Conservation (phyloP, 139 green algal genomes). For the Microglena sp. region DNA sequence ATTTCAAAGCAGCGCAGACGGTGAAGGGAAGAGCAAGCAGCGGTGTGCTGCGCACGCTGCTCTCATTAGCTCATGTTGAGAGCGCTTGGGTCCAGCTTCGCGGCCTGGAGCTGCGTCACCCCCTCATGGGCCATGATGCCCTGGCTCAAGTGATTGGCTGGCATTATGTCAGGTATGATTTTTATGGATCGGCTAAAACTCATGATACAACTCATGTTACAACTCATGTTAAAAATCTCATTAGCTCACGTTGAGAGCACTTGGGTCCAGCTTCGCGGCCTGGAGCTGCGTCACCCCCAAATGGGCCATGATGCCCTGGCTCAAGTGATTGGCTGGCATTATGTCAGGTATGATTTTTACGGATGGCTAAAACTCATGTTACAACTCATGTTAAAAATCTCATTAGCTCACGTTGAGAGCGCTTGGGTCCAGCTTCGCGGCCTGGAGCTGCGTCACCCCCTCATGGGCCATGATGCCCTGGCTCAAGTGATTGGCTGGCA, state of each 20-base stretch:
- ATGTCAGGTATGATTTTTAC: background rate
- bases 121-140: conserved; percentile 43
- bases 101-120: conserved; percentile 38
- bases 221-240: too few species aligned
- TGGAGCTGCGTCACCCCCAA: conserved; percentile 47
- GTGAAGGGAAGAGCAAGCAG: background rate
- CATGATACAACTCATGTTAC: too few species aligned
- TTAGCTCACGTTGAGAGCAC: conserved; percentile 69
- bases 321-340: conserved; percentile 32
- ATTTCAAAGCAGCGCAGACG: background rate
- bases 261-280: conserved; percentile 42
- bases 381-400: too few species aligned
- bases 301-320: conserved; percentile 42
- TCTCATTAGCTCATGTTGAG: conserved; percentile 64
- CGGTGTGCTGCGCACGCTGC: conserved; percentile 32
- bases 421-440: conserved; percentile 47
- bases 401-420: conserved; percentile 65
- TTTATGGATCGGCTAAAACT: too few species aligned
- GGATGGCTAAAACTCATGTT: too few species aligned
- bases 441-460: conserved; percentile 42
- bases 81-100: conserved; percentile 56
- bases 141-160: conserved; percentile 37
- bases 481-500: conserved; percentile 32
- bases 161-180: background rate
- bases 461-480: conserved; percentile 49